Base-by-base conservation (phyloP, 192 early-diverging fungal genomes). In the Diversispora epigaea region DNA sequence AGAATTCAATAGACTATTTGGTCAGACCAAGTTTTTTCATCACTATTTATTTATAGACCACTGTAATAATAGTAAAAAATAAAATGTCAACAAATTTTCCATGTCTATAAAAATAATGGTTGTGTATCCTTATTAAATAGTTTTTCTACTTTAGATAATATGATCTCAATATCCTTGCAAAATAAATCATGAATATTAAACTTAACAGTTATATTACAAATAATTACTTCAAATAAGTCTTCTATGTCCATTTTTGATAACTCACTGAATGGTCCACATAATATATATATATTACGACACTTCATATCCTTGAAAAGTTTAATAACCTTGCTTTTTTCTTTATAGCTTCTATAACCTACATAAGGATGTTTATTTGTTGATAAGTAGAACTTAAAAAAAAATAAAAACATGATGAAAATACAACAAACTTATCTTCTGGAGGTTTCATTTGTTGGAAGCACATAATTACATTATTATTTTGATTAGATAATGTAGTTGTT, bases 1-100 rank as follows among this genome's bases (percentile, higher is more conserved):
- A 60, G 57, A 60, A 60, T 60, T 60, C 57, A 17, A 60, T 60
- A 60, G 5, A 17, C 17, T 32, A 17, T 60, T 60, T n/a, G n/a
- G n/a, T n/a, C n/a, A n/a, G n/a, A n/a, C 57, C 57, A 60, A 10
- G 57, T 60, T 60, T 60, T 60, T 60, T 60, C 57, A 17, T 60
- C 57, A 32, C 57, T 17, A 60, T 60, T 60, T 60, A 60, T 17
- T 60, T 60, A 17, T 17, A 60, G 17, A 9, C 57, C 57, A 17
- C 57, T n/a, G n/a, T n/a, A n/a, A n/a, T n/a, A n/a, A n/a, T n/a
- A 60, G 17, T 60, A 60, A 60, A 60, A 17, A 22, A 60, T n/a
- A 17, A 60, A 60, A 60, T 60, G 57, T 60, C 57, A 17, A 60
- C 57, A 60, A 32, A 60, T 17, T 60, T 60, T 17, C n/a, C n/a